Base-by-base conservation (phyloP, 2,329 filamentous ascomycete species). In the Lecanicillium sp. region DNA sequence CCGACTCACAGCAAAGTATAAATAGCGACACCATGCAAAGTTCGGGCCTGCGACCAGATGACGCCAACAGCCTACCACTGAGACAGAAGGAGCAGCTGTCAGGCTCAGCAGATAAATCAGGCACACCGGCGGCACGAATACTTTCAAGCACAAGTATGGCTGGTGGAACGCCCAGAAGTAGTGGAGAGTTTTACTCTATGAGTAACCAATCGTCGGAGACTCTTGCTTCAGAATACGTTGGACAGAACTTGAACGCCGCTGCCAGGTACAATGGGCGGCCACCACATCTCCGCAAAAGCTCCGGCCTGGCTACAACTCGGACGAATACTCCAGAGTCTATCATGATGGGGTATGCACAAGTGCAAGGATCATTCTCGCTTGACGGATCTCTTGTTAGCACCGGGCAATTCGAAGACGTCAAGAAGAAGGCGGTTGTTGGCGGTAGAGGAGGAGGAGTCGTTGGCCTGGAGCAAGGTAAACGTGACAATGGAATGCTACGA, bases 311-410 rank as follows among this genome's bases (percentile, higher is more conserved):
- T 43, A 59, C 58, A 42, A 62, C 64, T 45, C 63, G 65, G 33
- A 56, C 67, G 29, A 68, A 64, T 50, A 57, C 68, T 29, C 79
- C 85, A 1, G 89, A 96, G 56, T 81, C 83, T 2, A 65, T 98
- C 38, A 94, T 98, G 79, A 98, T 98, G 92, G 92, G 89, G 1
- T 98, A 94, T 60, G 90, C 86, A 3, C 92, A 98, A 51, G 78
- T 96, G 3, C 85, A 87, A 59, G 92, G 92, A 4, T 89, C 85
- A 0, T 98, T 98, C 51, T 87, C 80, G 0, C 65, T 98, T 6
- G 92, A 98, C 54, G 88, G 88, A 1, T 95, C 92, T 2, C 66
- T 98, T 16, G 80, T 98, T 43, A 90, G 94, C 51, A 80, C 94
- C 29, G 79, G 79, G 0, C 85, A 85, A 0, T 98, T 98, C 51